Evolutionary conservation across 2,329 filamentous ascomycete genomes (phyloP).

Genomic region (Moelleriella libera): DNA sequence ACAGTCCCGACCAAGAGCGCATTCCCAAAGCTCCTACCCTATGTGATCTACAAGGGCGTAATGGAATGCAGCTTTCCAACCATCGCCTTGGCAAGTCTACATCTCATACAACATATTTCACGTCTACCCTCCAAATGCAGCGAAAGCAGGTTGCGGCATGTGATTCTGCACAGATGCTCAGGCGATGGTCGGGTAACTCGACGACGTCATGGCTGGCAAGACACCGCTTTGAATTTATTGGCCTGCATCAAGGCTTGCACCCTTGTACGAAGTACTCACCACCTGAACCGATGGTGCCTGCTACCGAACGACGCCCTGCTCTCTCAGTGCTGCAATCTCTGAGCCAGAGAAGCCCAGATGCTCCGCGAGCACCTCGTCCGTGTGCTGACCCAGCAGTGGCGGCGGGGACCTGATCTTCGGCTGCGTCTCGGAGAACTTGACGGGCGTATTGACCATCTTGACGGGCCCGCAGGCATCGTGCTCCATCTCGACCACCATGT

Average conservation of each 20-base stretch:
- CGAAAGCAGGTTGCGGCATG: no score
- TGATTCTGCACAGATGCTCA: no score
- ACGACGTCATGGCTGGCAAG: no score
- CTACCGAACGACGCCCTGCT: constrained; percentile 51
- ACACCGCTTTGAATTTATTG: no score
- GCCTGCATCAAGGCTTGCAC: no score
- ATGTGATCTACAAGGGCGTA: no score
- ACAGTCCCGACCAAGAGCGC: no score
- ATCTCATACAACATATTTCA: background rate
- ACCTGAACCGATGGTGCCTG: background rate
- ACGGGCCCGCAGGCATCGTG: constrained; percentile 74
- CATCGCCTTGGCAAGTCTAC: background rate
- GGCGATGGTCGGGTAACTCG: no score
- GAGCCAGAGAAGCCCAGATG: constrained; percentile 44
- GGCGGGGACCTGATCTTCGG: constrained; percentile 66
- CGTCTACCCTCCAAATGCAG: no score
- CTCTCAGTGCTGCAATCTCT: constrained; percentile 48
- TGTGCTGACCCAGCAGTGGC: constrained; percentile 78
- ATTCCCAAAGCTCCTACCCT: no score
- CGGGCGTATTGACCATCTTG: constrained; percentile 82
- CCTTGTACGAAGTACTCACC: background rate
- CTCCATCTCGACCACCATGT: constrained; percentile 82
- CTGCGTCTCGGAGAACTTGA: constrained; percentile 79
- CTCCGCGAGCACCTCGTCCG: constrained; percentile 56
- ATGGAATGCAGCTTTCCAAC: no score